Evolutionary conservation across 2,329 filamentous ascomycete species (phyloP), one percentile per base, ranked within the genome.

Genomic region (Phyllosticta capitalensis): DNA sequence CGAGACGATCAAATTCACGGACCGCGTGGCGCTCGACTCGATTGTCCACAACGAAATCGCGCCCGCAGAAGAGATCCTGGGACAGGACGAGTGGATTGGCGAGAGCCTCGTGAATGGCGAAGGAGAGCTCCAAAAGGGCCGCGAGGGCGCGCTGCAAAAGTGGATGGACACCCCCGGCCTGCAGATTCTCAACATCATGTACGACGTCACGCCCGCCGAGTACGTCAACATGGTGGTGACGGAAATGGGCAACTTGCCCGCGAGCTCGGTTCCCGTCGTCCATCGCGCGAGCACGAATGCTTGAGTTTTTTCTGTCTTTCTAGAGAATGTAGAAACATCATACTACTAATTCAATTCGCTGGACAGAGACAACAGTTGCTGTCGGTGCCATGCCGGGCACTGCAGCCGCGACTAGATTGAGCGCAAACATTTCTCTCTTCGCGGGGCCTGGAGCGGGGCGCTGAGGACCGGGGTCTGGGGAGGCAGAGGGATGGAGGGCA

Each of bases 1-100:
- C 72, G 92, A 97, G 76, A 94, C 88, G 3, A 86, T 97, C 76
- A 99, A 97, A 75, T 96, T 97, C 72, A 89, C 94, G 67, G 86
- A 90, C 66, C 87, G 90, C 61, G 90, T 96, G 10, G 89, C 90
- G 6, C 84, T 95, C 14, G 94, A 97, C 74, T 92, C 90, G 22
- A 89, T 97, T 65, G 92, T 94, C 50, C 87, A 90, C 68, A 99
- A 99, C 72, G 94, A 99, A 77, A 87, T 96, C 63, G 91, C 84
- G 75, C 81, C 92, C 72, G 68, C 90, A 74, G 83, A 88, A 72
- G 80, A 90, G 75, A 75, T 88, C 10, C 67, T 79, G 55, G 22
- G 70, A 55, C 20, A 57, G 9, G 59, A 52, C 1, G 72, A 70
- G 54, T 73, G 72, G 72, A 69, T 73, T 28, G 69, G 66, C 26